Conservation (phyloP, 2,329 filamentous ascomycete species). For the Cordyceps javanica region DNA sequence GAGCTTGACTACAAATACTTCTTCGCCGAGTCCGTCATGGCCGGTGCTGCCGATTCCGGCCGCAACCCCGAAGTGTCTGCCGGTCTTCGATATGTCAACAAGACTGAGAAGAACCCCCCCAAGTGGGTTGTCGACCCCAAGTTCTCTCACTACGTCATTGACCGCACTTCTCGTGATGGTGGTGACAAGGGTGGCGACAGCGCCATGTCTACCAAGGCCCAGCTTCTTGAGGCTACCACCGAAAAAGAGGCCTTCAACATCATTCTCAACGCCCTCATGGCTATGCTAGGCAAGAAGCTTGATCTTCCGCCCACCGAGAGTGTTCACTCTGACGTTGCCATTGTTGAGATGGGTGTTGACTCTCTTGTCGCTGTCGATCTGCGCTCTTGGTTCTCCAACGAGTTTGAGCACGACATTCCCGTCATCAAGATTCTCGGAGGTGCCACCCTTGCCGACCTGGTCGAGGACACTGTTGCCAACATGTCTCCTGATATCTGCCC, state of each 20-base stretch:
- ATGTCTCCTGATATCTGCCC: conserved; percentile 13
- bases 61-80: conserved; percentile 12
- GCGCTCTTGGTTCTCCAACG: conserved; percentile 41
- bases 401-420: conserved; percentile 36
- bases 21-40: conserved; percentile 17
- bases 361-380: conserved; percentile 29
- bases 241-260: conserved; percentile 11
- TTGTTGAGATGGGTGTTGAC: conserved; percentile 22
- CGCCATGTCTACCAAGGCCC: conserved; percentile 1
- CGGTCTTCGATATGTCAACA: conserved; percentile 11
- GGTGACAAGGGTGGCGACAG: conserved; percentile 4
- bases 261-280: conserved; percentile 13
- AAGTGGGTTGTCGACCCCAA: conserved; percentile 14
- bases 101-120: conserved; percentile 8
- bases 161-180: conserved; percentile 9
- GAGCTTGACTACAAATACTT: conserved; percentile 22
- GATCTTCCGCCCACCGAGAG: conserved; percentile 13
- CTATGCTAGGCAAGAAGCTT: conserved; percentile 14
- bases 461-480: conserved; percentile 12
- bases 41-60: conserved; percentile 9
- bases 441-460: conserved; percentile 17
- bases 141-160: conserved; percentile 14
- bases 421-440: conserved; percentile 40
- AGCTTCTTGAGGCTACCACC: conserved; percentile 13
- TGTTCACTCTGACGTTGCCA: conserved; percentile 11